Base-by-base conservation (phyloP, 306 rosid species). In the Boehmeria nivea region DNA sequence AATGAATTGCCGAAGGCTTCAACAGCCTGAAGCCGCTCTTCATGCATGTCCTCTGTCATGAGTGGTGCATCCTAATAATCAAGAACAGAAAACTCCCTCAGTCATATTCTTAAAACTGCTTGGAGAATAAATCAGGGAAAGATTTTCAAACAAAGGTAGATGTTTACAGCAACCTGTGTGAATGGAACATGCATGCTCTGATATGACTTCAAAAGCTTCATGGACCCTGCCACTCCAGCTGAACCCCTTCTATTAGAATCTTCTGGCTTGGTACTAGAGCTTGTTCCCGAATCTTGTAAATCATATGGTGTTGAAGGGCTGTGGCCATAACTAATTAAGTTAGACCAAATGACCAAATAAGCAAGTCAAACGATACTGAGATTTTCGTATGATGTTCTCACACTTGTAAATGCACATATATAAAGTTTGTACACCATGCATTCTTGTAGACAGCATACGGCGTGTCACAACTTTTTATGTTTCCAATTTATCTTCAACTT, bases 1-100 rank as follows among this genome's bases (percentile, higher is more conserved):
- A 80, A 77, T 76, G 98, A 87, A 71, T 91, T 79, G 8, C 95
- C 87, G 31, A 76, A 73, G 67, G 87, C 87, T 76, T 91, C 96
- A 47, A 87, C 93, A 60, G 96, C 95, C 67, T 82, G 84, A 59
- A 91, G 94, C 62, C 96, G 82, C 70, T 91, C 98, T 76, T 91
- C 98, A 64, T 91, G 98, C 96, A 91, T 91, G 87, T 91, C 98
- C 76, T 91, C 98, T 38, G 98, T 91, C 98, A 87, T 82, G 27
- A 91, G 91, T 48, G 98, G 98, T 71, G 88, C 43, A 47, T 82
- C 89, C 98, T 91, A 52, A 54, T 45, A 54, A 76, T 48, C 43
- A 68, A 40, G 40, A 53, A 54, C 56, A 50, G 34, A 72, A 45
- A 39, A 19, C 13, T 4, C 66, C 60, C 33, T 54, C 39, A 40